Percentiles rank a stretch among this genome's conserved stretches.
These are phyloP conservation scores for Cubamyces sp. DNA, from an alignment of 768 basidiomycete genomes.

Conservation along the genomic window DNA sequence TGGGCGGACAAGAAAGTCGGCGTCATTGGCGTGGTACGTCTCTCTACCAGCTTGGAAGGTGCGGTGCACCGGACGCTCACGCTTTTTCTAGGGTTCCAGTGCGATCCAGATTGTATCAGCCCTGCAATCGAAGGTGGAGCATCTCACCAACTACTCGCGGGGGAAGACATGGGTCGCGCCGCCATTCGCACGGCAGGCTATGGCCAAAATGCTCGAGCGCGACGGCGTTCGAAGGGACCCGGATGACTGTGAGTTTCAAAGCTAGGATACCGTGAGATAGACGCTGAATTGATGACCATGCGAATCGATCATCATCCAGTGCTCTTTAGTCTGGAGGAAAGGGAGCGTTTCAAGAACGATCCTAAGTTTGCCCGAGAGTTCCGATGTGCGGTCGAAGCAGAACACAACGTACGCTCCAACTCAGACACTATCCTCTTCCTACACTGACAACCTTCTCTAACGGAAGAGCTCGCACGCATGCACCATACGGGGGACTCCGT, in stretches of 20 bases:
- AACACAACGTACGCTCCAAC: slow-evolving; percentile 49
- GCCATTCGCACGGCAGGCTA: slow-evolving; percentile 45
- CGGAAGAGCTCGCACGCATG: slow-evolving; percentile 38
- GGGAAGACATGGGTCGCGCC: slow-evolving; percentile 61
- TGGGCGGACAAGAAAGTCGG: slow-evolving; percentile 60
- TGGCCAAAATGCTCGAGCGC: slow-evolving; percentile 45
- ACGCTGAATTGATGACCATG: no score
- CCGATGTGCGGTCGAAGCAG: slow-evolving; percentile 50
- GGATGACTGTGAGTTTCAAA: slow-evolving; percentile 45
- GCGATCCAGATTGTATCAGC: slow-evolving; percentile 64
- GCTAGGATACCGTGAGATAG: no score
- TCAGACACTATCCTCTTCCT: neutral
- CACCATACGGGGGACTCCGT: slow-evolving; percentile 44
- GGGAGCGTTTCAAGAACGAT: slow-evolving; percentile 48
- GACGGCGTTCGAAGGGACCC: slow-evolving; percentile 29
- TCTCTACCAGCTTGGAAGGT: no score
- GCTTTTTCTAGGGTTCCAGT: slow-evolving; percentile 53
- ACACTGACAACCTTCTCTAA: slow-evolving; percentile 15
- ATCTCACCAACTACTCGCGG: slow-evolving; percentile 58
- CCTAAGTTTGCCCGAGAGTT: slow-evolving; percentile 51
- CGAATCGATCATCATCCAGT: neutral
- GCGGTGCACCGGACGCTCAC: neutral
- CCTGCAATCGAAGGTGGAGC: slow-evolving; percentile 54
- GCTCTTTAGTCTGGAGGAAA: slow-evolving; percentile 48
- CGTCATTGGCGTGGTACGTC: slow-evolving; percentile 60